Base-by-base conservation (phyloP, 176 grass and related monocot genomes). In the Oryza coarctata region DNA sequence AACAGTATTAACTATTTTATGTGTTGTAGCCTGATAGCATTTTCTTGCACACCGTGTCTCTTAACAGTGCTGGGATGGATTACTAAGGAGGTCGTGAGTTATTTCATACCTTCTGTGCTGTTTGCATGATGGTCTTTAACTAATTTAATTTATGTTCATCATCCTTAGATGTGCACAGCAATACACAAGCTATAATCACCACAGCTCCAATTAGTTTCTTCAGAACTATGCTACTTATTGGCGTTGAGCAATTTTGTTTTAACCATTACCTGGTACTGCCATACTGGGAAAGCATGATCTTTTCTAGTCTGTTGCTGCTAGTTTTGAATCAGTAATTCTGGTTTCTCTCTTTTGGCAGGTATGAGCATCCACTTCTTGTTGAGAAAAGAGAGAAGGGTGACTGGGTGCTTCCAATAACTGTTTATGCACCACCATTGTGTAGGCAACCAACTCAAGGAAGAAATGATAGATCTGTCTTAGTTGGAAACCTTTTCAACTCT, bases 311-410 rank as follows among this genome's bases (percentile, higher is more conserved):
- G 13, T 28, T 86, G 43, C 65, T 77, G 65, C 58, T 77, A 86
- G 25, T 57, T 71, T 57, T 40, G 32, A 71, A 63, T 43, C 0
- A 4, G 23, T 73, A 63, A 80, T 70, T 47, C 35, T 84, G 11
- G 2, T 69, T 25, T 68, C 41, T 44, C 14, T 64, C 18, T 81
- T 81, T 78, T 88, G 80, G 76, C 82, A 99, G 94, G 60, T 99
- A 95, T 33, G 91, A 91, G 25, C 96, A 95, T 66, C 96, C 93
- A 49, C 89, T 93, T 33, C 89, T 99, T 73, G 80, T 93, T 75
- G 96, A 99, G 69, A 89, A 89, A 76, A 93, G 96, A 87, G 91
- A 99, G 52, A 98, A 99, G 85, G 96, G 96, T 12, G 93, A 95
- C 68, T 95, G 96, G 96, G 80, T 93, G 65, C 88, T 95, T 17